Conservation (phyloP, 495 filamentous ascomycete species). For the Lasiosphaeria hispida region DNA sequence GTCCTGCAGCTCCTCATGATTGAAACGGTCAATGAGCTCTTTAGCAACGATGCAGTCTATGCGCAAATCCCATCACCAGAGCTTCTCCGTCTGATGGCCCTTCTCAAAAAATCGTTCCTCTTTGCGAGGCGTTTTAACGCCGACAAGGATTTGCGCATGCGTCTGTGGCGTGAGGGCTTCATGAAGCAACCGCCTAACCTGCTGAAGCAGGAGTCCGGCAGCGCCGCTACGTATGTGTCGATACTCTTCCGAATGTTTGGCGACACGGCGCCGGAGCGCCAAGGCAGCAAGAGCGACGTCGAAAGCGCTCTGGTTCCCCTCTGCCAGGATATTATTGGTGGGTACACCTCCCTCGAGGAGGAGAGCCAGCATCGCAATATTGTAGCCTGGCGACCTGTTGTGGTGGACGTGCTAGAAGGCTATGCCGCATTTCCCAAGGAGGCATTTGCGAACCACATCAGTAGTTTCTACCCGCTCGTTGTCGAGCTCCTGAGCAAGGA, state of each 20-base stretch:
- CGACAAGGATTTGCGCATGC: constrained; percentile 92
- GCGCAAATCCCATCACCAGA: constrained; percentile 84
- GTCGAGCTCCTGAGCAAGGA: constrained; percentile 84
- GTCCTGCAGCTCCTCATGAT: constrained; percentile 98
- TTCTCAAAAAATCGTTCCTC: constrained; percentile 90
- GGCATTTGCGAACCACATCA: constrained; percentile 75
- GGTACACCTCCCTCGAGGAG: constrained; percentile 81
- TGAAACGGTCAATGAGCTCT: constrained; percentile 96
- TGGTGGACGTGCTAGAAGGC: constrained; percentile 95
- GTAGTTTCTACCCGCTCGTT: constrained; percentile 79
- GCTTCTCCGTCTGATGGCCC: constrained; percentile 85
- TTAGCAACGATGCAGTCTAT: constrained; percentile 96
- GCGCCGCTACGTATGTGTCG: constrained; percentile 86
- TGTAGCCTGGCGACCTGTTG: constrained; percentile 92
- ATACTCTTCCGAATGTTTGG: constrained; percentile 97
- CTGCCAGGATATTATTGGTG: constrained; percentile 85
- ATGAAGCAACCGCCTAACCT: constrained; percentile 99
- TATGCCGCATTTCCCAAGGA: constrained; percentile 83
- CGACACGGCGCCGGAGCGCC: constrained; percentile 78
- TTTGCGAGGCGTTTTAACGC: constrained; percentile 97
- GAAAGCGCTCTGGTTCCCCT: constrained; percentile 91
- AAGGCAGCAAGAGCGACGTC: constrained; percentile 71
- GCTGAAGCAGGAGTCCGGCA: constrained; percentile 95
- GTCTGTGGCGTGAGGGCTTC: constrained; percentile 94
- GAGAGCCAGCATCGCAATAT: constrained; percentile 96